These are phyloP conservation scores for Aureococcus anophagefferens DNA, from an alignment of 108 stramenopile genomes.

Conservation along the genomic window DNA sequence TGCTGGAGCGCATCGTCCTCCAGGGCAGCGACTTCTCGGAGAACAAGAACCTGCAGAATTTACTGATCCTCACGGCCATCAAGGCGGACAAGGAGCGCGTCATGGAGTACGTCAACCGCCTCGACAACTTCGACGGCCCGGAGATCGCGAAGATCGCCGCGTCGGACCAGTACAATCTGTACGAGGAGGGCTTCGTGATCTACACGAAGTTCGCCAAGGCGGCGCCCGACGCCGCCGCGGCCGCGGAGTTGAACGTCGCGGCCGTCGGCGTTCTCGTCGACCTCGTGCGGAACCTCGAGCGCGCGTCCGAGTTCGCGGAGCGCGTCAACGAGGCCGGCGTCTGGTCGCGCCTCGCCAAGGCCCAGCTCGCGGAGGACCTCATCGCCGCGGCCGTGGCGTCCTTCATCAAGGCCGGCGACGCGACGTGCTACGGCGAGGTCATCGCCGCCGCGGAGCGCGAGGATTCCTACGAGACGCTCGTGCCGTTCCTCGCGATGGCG, in stretches of 20 bases:
- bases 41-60: slow-evolving; percentile 98
- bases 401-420: slow-evolving; percentile 96
- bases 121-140: slow-evolving; percentile 99
- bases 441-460: slow-evolving; percentile 86
- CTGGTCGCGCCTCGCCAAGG: slow-evolving; percentile 96
- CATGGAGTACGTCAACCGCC: slow-evolving; percentile 96
- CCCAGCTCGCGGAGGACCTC: slow-evolving; percentile 90
- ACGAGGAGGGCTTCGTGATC: slow-evolving; percentile 96
- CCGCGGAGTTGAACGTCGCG: slow-evolving; percentile 79
- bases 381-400: slow-evolving; percentile 87
- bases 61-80: slow-evolving; percentile 98
- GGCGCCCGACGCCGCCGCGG: slow-evolving; percentile 73
- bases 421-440: slow-evolving; percentile 84
- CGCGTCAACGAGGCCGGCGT: slow-evolving; percentile 91
- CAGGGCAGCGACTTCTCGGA: slow-evolving; percentile 98
- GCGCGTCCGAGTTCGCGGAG: slow-evolving; percentile 92
- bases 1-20: slow-evolving; percentile 96
- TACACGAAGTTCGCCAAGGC: slow-evolving; percentile 95
- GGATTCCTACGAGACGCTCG: slow-evolving; percentile 84
- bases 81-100: slow-evolving; percentile 85
- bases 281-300: slow-evolving; percentile 89
- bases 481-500: slow-evolving; percentile 97
- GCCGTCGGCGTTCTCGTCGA: slow-evolving; percentile 96
- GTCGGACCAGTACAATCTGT: slow-evolving; percentile 95
- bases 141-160: slow-evolving; percentile 98